Conservation (phyloP, 192 early-diverging fungal genomes). For the Phycomyces blakesleeanus region DNA sequence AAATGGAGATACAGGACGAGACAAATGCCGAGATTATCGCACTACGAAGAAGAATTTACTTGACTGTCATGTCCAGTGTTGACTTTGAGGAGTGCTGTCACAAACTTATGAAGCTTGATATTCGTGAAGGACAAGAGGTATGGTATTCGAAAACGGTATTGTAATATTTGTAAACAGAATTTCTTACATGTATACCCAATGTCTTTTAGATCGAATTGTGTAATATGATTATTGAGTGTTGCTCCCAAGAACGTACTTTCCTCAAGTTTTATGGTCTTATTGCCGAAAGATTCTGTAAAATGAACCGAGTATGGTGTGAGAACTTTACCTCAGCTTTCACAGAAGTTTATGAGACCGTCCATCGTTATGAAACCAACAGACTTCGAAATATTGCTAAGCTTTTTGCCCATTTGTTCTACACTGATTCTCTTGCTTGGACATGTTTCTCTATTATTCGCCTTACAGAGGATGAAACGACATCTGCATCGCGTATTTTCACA, state of each 20-base stretch:
- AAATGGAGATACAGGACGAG: conserved; percentile 76
- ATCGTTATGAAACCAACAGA: conserved; percentile 89
- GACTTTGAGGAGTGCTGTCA: conserved; percentile 96
- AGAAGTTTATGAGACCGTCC: conserved; percentile 86
- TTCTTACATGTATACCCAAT: too few species aligned
- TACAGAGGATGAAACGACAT: conserved; percentile 95
- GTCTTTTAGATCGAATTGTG: conserved; percentile 72
- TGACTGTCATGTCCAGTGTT: conserved; percentile 92
- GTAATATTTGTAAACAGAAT: too few species aligned
- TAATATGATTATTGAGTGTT: conserved; percentile 98
- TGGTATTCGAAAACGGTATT: background rate
- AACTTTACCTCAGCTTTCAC: conserved; percentile 77
- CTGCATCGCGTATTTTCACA: conserved; percentile 93
- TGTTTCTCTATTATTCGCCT: conserved; percentile 74
- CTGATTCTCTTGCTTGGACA: conserved; percentile 83
- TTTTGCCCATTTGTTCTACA: conserved; percentile 82
- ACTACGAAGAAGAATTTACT: conserved; percentile 88
- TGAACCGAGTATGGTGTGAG: conserved; percentile 74
- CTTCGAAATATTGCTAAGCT: conserved; percentile 90
- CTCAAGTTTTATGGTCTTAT: conserved; percentile 90
- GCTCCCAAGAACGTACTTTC: conserved; percentile 92
- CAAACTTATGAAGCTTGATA: conserved; percentile 86
- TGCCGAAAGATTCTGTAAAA: conserved; percentile 88
- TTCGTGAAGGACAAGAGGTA: conserved; percentile 78
- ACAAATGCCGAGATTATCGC: conserved; percentile 88